These are phyloP conservation scores for Hyphopichia wangnamkhiaoensis DNA, from an alignment of 1,139 yeast species.

Conservation along the genomic window DNA sequence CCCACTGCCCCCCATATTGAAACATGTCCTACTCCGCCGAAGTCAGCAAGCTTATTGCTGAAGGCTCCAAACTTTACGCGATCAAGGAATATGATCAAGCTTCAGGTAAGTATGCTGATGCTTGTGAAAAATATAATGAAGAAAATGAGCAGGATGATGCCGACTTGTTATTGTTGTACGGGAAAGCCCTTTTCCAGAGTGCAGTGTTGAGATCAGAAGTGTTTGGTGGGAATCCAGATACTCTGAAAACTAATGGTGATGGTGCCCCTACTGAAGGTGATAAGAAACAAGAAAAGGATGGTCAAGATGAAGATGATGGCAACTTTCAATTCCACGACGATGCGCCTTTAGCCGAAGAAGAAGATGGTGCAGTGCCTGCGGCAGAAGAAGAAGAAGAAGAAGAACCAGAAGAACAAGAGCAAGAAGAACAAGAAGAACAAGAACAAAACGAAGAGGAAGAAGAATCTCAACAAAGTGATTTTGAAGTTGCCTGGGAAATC, in stretches of 20 bases:
- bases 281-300: conserved; percentile 20
- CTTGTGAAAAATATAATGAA: conserved; percentile 60
- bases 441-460: conserved; percentile 37
- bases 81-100: conserved; percentile 67
- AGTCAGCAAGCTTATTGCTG: conserved; percentile 49
- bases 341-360: conserved; percentile 50
- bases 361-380: conserved; percentile 22
- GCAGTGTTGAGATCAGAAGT: conserved; percentile 79
- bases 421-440: conserved; percentile 28
- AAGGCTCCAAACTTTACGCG: conserved; percentile 65
- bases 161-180: conserved; percentile 72
- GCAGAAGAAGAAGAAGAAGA: conserved; percentile 25
- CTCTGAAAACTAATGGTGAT: conserved; percentile 13
- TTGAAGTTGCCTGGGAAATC: conserved; percentile 87
- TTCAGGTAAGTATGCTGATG: conserved; percentile 70
- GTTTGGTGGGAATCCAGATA: conserved; percentile 57
- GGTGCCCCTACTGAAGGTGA: conserved; percentile 18
- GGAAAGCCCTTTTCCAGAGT: conserved; percentile 74
- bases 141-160: conserved; percentile 63
- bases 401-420: conserved; percentile 28
- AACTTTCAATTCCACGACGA: conserved; percentile 60
- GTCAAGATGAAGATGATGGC: conserved; percentile 27
- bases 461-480: conserved; percentile 69
- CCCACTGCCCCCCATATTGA: neutral
- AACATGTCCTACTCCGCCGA: conserved; percentile 27